A percentile compares a stretch with the other conserved stretches of the same genome.
Evolutionary conservation across 495 filamentous ascomycete genomes (phyloP).

Genomic region (Penicillium desertorum): DNA sequence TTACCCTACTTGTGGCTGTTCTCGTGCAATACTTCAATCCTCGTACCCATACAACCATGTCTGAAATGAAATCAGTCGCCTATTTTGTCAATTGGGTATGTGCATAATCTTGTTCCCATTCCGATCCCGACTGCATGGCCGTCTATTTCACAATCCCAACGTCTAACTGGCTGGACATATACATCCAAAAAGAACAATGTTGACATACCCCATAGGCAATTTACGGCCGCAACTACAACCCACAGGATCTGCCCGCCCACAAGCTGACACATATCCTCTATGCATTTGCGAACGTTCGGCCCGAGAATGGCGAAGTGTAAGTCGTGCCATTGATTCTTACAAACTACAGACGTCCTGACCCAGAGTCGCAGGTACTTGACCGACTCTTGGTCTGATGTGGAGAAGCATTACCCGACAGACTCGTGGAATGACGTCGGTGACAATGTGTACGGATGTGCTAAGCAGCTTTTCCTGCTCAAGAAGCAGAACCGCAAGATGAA

Average conservation of each 20-base stretch:
- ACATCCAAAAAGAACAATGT: background rate
- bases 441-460: slow-evolving; percentile 65
- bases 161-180: background rate
- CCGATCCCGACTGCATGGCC: background rate
- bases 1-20: slow-evolving; percentile 25
- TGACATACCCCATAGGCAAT: slow-evolving; percentile 62
- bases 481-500: slow-evolving; percentile 85
- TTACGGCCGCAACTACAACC: slow-evolving; percentile 79
- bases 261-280: slow-evolving; percentile 93
- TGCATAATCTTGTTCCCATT: slow-evolving; percentile 2
- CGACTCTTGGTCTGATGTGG: slow-evolving; percentile 79
- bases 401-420: slow-evolving; percentile 72
- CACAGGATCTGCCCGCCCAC: slow-evolving; percentile 81
- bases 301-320: slow-evolving; percentile 76
- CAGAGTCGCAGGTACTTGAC: slow-evolving; percentile 58
- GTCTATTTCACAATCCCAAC: background rate
- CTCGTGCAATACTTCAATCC: slow-evolving; percentile 21
- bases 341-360: slow-evolving; percentile 2
- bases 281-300: slow-evolving; percentile 78
- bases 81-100: slow-evolving; percentile 61
- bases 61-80: slow-evolving; percentile 46
- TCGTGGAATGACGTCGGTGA: slow-evolving; percentile 47
- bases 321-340: slow-evolving; percentile 14
- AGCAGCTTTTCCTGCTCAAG: slow-evolving; percentile 92
- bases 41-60: slow-evolving; percentile 27